Conservation (phyloP, 78 protist species). For the slime mould (Dictyostelium discoideum) region DNA sequence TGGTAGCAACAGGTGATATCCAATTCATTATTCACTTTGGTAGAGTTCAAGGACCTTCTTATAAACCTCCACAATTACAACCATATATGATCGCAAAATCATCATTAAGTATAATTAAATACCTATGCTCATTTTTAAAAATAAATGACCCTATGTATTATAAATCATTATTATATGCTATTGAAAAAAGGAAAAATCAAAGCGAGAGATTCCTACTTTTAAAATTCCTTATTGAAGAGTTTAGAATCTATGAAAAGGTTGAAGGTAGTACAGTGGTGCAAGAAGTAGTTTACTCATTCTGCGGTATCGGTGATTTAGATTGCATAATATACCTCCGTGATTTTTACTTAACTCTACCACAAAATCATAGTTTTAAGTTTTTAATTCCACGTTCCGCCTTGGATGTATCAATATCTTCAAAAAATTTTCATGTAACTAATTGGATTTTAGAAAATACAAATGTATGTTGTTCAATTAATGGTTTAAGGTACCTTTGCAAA, state of each 20-base stretch:
- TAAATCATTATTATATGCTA: background rate
- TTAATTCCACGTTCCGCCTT: background rate
- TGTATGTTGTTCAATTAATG: background rate
- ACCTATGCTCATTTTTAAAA: background rate
- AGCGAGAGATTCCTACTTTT: background rate
- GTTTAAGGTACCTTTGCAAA: background rate
- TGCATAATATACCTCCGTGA: background rate
- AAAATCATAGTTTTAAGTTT: background rate
- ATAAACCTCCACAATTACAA: background rate
- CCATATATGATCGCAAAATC: background rate
- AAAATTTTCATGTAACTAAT: background rate
- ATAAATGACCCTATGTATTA: background rate
- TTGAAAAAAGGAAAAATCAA: background rate
- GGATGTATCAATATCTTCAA: background rate
- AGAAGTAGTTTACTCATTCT: background rate
- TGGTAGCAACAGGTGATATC: background rate
- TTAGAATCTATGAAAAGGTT: background rate
- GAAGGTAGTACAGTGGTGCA: too few species aligned
- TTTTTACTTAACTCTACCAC: background rate
- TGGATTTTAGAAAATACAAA: background rate
- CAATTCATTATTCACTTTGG: background rate
- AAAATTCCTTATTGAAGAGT: background rate
- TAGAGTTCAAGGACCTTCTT: background rate
- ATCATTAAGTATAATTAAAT: background rate
- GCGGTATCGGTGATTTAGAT: background rate